Evolutionary conservation across 805 yeast genomes (phyloP).

Genomic region (Lipomyces lipofer): DNA sequence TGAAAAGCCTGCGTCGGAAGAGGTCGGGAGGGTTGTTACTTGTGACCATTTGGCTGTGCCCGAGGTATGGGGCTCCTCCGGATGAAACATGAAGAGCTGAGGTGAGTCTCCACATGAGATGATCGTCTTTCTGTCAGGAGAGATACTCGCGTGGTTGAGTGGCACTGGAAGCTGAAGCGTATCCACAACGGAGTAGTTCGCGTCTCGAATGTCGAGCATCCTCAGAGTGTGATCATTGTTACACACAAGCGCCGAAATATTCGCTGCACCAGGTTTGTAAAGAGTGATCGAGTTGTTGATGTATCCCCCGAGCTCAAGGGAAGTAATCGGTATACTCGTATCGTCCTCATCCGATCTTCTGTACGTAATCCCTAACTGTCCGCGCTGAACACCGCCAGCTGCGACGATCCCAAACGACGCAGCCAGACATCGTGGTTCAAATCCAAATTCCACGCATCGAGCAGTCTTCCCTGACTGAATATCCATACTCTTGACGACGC

Average conservation of each 20-base stretch:
- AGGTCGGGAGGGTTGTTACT: constrained; percentile 51
- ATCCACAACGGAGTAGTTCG: constrained; percentile 48
- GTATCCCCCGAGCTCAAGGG: constrained; percentile 69
- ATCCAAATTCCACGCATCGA: constrained; percentile 54
- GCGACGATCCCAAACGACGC: constrained; percentile 55
- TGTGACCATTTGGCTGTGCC: constrained; percentile 36
- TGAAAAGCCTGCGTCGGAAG: constrained; percentile 80
- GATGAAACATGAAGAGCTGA: constrained; percentile 55
- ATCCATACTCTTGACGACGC: constrained; percentile 51
- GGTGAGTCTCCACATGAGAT: constrained; percentile 79
- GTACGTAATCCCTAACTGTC: constrained; percentile 61
- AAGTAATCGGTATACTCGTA: constrained; percentile 34
- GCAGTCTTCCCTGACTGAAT: constrained; percentile 42
- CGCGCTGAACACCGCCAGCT: constrained; percentile 62
- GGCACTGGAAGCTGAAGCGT: constrained; percentile 60
- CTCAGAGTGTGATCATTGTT: constrained; percentile 80
- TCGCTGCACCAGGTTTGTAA: constrained; percentile 39
- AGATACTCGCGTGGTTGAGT: constrained; percentile 69
- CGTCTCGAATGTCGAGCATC: constrained; percentile 55
- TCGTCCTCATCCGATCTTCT: constrained; percentile 39
- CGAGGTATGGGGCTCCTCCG: constrained; percentile 37
- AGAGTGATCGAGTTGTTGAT: constrained; percentile 73
- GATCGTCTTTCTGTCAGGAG: constrained; percentile 60
- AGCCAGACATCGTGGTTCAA: constrained; percentile 69
- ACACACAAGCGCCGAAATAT: constrained; percentile 63